Evolutionary conservation across 2,329 filamentous ascomycete species (phyloP).

Genomic region (Clarireedia homoeocarpa): DNA sequence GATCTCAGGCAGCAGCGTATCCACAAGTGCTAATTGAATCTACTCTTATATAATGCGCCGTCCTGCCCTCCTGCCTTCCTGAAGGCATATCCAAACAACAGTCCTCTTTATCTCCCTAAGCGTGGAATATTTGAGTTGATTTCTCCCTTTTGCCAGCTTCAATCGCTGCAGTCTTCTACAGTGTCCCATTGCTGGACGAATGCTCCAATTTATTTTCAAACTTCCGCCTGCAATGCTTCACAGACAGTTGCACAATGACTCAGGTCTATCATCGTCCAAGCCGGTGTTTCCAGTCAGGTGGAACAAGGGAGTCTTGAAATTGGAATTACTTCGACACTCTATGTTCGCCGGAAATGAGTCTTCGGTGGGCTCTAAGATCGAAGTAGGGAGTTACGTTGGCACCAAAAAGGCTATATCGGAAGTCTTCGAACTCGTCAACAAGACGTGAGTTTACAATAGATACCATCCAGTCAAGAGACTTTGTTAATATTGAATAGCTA

Average conservation of each 20-base stretch:
- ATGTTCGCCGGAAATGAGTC: conserved; percentile 1
- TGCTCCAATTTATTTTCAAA: neutral
- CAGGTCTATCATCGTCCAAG: neutral
- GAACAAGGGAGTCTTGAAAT: conserved; percentile 6
- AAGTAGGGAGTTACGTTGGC: neutral
- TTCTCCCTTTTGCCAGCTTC: neutral
- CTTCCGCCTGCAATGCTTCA: neutral
- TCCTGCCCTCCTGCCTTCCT: no score
- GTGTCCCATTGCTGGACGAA: neutral
- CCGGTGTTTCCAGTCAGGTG: neutral
- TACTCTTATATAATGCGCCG: neutral
- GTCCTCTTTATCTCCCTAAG: neutral
- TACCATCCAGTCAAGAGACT: neutral
- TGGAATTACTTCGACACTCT: conserved; percentile 2
- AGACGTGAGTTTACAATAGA: neutral
- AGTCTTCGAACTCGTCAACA: neutral
- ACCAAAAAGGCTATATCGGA: conserved; percentile 7
- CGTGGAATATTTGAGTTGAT: neutral
- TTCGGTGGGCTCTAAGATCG: neutral
- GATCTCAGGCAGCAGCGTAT: no score
- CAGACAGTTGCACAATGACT: neutral
- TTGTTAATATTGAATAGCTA: neutral
- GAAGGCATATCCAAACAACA: neutral
- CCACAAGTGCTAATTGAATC: no score
- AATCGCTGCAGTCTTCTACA: neutral